These are phyloP conservation scores for Starmerella stellata DNA, from an alignment of 805 yeast genomes.

Conservation along the genomic window DNA sequence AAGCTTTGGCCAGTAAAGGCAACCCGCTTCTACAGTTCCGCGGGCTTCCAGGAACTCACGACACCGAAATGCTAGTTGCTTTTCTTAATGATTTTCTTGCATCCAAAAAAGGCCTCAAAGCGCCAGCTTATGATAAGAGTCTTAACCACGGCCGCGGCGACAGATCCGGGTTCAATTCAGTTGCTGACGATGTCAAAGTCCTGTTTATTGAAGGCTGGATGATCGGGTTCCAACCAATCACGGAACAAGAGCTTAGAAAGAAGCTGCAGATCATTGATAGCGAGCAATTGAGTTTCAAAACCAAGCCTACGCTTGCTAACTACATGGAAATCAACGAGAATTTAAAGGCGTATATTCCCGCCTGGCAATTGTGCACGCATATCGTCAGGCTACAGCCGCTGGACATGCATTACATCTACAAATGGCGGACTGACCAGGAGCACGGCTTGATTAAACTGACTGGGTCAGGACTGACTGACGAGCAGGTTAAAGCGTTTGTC, in stretches of 20 bases:
- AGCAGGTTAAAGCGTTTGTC: constrained; percentile 48
- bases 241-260: constrained; percentile 6
- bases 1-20: constrained; percentile 25
- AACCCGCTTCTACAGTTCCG: constrained; percentile 54
- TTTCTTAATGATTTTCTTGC: constrained; percentile 23
- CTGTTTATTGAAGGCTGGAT: constrained; percentile 91
- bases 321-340: constrained; percentile 32
- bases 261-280: constrained; percentile 14
- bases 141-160: constrained; percentile 62
- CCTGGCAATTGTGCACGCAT: constrained; percentile 41
- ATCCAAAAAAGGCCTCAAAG: constrained; percentile 15
- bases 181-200: constrained; percentile 33
- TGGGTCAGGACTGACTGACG: constrained; percentile 71
- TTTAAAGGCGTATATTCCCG: constrained; percentile 32
- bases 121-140: constrained; percentile 71
- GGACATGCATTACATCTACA: constrained; percentile 42
- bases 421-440: constrained; percentile 67
- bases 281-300: constrained; percentile 18
- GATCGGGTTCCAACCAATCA: constrained; percentile 45
- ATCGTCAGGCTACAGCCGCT: constrained; percentile 48
- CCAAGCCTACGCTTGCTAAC: constrained; percentile 13
- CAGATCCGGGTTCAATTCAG: constrained; percentile 23
- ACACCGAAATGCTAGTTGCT: constrained; percentile 29
- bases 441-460: constrained; percentile 33
- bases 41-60: constrained; percentile 93